Percentiles rank a stretch among this genome's conserved stretches.
Conservation (phyloP, 2,329 filamentous ascomycete species). For the Fusarium tupiense region DNA sequence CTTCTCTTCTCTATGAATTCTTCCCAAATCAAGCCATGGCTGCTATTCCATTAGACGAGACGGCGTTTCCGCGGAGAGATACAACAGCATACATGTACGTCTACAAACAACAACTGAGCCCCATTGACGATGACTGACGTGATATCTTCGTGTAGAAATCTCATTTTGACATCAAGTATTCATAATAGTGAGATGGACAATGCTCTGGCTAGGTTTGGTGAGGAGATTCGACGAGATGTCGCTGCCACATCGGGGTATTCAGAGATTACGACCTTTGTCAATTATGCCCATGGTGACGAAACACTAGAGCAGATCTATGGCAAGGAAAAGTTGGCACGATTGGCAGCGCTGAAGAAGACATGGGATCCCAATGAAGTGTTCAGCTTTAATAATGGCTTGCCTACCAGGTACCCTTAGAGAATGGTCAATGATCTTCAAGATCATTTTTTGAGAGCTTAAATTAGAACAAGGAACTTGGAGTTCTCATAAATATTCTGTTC, state of each 20-base stretch:
- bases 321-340: rapidly evolving
- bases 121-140: rapidly evolving
- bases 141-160: rapidly evolving
- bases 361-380: not conserved
- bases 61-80: not conserved
- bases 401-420: not conserved
- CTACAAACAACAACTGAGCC: not conserved
- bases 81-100: not conserved
- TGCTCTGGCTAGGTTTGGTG: not conserved
- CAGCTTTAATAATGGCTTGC: not conserved
- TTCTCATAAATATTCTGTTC: rapidly evolving
- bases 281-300: not conserved
- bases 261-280: not conserved
- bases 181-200: not conserved
- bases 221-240: not conserved
- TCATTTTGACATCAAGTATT: not conserved
- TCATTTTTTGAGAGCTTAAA: too few relatives aligned
- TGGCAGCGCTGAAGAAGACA: not conserved
- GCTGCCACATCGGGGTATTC: not conserved
- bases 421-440: rapidly evolving
- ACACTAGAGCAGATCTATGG: not conserved
- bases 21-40: not conserved
- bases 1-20: not conserved
- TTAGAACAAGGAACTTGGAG: too few relatives aligned
- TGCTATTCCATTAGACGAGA: not conserved